Percentiles rank a stretch among this genome's conserved stretches.
These are phyloP conservation scores for Phytopythium mirpurense DNA, from an alignment of 352 stramenopile species.

Conservation along the genomic window DNA sequence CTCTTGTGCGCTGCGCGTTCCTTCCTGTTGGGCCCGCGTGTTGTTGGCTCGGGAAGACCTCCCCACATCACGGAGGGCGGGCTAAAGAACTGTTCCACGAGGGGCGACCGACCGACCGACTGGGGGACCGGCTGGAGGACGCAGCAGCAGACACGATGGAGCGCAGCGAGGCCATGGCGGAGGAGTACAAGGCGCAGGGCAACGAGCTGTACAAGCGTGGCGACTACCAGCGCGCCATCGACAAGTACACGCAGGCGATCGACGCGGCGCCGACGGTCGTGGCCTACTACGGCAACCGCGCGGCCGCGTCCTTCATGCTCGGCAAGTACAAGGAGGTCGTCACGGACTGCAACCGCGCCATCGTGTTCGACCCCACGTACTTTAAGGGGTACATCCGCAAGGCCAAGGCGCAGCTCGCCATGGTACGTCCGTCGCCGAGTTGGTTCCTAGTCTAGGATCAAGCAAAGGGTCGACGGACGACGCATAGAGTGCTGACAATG, in stretches of 20 bases:
- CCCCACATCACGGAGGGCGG: constrained; percentile 1
- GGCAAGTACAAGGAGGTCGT: constrained; percentile 87
- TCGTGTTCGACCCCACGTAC: constrained; percentile 87
- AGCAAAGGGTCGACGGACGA: no score
- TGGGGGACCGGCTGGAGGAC: no score
- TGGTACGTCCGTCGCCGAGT: constrained; percentile 35
- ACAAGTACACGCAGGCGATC: constrained; percentile 90
- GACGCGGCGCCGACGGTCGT: constrained; percentile 78
- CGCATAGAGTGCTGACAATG: no score
- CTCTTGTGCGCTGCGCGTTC: no score
- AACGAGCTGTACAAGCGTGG: constrained; percentile 92
- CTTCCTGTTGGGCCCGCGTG: no score
- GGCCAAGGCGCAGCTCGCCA: constrained; percentile 77
- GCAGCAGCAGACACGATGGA: constrained; percentile 16
- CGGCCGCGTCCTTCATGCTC: constrained; percentile 89
- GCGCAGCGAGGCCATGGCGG: constrained; percentile 43
- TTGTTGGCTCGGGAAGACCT: constrained; percentile 1
- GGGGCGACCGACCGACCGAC: background rate
- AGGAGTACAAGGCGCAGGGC: constrained; percentile 82
- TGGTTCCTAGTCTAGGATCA: no score
- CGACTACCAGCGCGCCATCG: constrained; percentile 87
- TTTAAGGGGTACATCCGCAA: constrained; percentile 91
- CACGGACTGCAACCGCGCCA: constrained; percentile 86
- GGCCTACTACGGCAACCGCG: constrained; percentile 88
- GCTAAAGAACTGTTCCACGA: constrained; percentile 18